A percentile compares a stretch with the other conserved stretches of the same genome.
These are phyloP conservation scores for Crassisporium funariophilum DNA, from an alignment of 768 basidiomycete species.

Conservation along the genomic window DNA sequence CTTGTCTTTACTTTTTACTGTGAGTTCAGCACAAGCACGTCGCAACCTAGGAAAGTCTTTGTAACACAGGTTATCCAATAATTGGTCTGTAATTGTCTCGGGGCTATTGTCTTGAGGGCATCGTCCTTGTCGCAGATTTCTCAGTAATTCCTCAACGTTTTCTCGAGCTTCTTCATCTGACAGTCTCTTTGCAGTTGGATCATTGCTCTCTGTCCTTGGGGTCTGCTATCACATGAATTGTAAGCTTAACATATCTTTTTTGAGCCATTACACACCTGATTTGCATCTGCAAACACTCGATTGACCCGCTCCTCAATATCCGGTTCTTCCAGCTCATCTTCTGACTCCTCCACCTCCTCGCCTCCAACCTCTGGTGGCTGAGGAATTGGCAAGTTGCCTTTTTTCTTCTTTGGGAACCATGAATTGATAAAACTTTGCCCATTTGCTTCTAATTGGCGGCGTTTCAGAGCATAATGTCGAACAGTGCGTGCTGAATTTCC, in stretches of 20 bases:
- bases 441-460: slow-evolving; percentile 1
- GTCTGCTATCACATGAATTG: no score
- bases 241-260: no score
- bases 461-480: slow-evolving; percentile 7
- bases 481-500: slow-evolving; percentile 13
- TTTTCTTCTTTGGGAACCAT: slow-evolving; percentile 6
- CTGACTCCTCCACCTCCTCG: background rate
- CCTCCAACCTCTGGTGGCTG: background rate
- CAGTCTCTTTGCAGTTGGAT: background rate
- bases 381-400: background rate
- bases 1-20: slow-evolving; percentile 25
- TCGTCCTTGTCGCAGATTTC: slow-evolving; percentile 1
- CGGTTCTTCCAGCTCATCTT: background rate
- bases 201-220: background rate
- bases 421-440: slow-evolving; percentile 7
- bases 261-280: no score
- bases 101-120: slow-evolving; percentile 4
- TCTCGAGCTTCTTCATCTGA: background rate
- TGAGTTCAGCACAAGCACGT: slow-evolving; percentile 16
- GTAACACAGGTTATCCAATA: slow-evolving; percentile 11
- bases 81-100: slow-evolving; percentile 5
- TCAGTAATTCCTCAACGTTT: slow-evolving; percentile 5
- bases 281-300: background rate
- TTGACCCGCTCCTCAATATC: background rate
- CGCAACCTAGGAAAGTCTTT: slow-evolving; percentile 17